Conservation (phyloP, 2,329 filamentous ascomycete genomes). For the Trematosphaeria pertusa region DNA sequence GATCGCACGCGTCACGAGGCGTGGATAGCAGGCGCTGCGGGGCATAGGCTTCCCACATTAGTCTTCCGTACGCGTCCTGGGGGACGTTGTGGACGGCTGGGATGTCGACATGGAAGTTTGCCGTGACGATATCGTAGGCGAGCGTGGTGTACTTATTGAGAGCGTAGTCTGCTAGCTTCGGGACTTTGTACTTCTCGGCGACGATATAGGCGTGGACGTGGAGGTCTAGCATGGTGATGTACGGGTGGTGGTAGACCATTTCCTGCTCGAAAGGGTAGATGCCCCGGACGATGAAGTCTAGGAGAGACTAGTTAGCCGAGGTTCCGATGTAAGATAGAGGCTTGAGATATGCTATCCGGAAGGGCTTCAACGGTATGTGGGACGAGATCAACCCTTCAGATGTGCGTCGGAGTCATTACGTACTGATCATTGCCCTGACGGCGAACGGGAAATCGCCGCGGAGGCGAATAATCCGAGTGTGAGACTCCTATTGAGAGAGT, state of each 20-base stretch:
- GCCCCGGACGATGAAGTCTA: constrained; percentile 24
- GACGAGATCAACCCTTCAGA: too few relatives aligned
- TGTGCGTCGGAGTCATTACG: too few relatives aligned
- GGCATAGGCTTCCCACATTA: not conserved
- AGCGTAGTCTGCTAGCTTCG: constrained; percentile 16
- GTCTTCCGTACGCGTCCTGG: not conserved
- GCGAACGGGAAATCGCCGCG: constrained; percentile 30
- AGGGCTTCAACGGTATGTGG: too few relatives aligned
- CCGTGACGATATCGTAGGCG: constrained; percentile 13
- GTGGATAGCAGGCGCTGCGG: too few relatives aligned
- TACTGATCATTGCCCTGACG: constrained; percentile 24
- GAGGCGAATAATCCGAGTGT: constrained; percentile 23
- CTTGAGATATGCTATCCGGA: too few relatives aligned
- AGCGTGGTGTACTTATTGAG: constrained; percentile 20
- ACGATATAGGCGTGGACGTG: constrained; percentile 34
- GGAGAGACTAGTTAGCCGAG: not conserved
- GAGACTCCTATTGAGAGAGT: constrained; percentile 2
- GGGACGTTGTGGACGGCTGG: not conserved
- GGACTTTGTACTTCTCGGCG: constrained; percentile 28
- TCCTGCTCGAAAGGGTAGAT: constrained; percentile 25
- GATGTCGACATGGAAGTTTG: constrained; percentile 4
- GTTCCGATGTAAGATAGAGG: too few relatives aligned
- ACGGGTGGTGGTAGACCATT: constrained; percentile 13
- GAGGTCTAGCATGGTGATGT: constrained; percentile 30
- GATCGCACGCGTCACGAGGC: too few relatives aligned